Percentiles rank a stretch among this genome's conserved stretches.
These are phyloP conservation scores for Claviceps pusilla DNA, from an alignment of 2,329 filamentous ascomycete genomes.

Conservation along the genomic window DNA sequence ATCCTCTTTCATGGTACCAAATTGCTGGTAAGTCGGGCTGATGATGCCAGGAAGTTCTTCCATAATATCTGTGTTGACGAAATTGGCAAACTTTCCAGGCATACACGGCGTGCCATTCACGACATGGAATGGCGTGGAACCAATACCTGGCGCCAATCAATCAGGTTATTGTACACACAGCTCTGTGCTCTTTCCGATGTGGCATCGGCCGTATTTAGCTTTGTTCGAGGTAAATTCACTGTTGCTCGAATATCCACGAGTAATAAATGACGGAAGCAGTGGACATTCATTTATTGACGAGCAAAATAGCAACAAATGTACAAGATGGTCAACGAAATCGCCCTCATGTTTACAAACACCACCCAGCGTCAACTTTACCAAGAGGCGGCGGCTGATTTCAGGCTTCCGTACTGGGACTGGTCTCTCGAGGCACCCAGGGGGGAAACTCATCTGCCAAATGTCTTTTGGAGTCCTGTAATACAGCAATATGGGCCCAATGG, in stretches of 20 bases:
- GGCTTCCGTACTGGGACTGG: conserved; percentile 48
- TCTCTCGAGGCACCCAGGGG: conserved; percentile 32
- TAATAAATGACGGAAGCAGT: background rate
- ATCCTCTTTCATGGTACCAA: conserved; percentile 60
- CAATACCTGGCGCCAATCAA: conserved; percentile 34
- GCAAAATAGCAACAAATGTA: conserved; percentile 22
- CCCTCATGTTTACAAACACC: conserved; percentile 31
- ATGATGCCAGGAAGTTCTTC: background rate
- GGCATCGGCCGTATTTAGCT: conserved; percentile 70
- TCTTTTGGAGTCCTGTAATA: conserved; percentile 34
- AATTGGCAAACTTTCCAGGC: conserved; percentile 28
- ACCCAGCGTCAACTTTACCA: conserved; percentile 34
- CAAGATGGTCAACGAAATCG: conserved; percentile 26
- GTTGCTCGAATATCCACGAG: background rate
- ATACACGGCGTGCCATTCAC: conserved; percentile 64
- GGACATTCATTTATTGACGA: conserved; percentile 6
- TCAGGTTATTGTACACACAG: conserved; percentile 66
- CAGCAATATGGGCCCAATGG: conserved; percentile 41
- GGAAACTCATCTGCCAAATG: conserved; percentile 29
- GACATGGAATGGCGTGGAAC: conserved; percentile 37
- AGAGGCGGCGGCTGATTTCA: conserved; percentile 34
- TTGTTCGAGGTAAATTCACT: conserved; percentile 34
- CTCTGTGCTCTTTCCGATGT: conserved; percentile 61
- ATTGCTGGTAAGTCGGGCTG: conserved; percentile 45
- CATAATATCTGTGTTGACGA: background rate